A percentile compares a stretch with the other conserved stretches of the same genome.
Evolutionary conservation across 306 rosid genomes (phyloP).

Genomic region (Parietaria judaica): DNA sequence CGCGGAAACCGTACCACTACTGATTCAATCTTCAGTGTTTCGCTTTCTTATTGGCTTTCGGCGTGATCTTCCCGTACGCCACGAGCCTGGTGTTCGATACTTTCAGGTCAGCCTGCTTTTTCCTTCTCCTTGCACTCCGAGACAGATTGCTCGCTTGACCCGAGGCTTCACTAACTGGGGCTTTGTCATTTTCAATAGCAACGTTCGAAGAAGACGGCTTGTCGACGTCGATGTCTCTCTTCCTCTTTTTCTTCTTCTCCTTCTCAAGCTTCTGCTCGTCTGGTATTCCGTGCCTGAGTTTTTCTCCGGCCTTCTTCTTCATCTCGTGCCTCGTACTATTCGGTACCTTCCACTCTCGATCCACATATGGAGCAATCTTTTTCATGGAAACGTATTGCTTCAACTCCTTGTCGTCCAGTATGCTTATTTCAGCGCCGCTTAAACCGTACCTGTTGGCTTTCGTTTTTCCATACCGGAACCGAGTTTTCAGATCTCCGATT

Average conservation of each 20-base stretch:
- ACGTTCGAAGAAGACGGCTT: constrained; percentile 22
- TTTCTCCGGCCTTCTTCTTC: constrained; percentile 57
- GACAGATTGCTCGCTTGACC: constrained; percentile 33
- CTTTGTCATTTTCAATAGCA: constrained; percentile 23
- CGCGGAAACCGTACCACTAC: too few relatives aligned
- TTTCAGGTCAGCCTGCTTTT: constrained; percentile 25
- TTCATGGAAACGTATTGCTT: constrained; percentile 71
- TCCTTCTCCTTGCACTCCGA: constrained; percentile 57
- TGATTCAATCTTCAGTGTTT: constrained; percentile 24
- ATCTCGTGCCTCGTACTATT: constrained; percentile 44
- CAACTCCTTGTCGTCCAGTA: constrained; percentile 71
- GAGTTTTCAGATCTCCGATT: constrained; percentile 79
- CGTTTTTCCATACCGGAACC: constrained; percentile 84
- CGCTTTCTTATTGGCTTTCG: constrained; percentile 41
- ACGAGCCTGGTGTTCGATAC: constrained; percentile 31
- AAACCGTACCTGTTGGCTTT: constrained; percentile 62
- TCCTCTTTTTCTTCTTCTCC: constrained; percentile 27
- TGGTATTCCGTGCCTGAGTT: constrained; percentile 25
- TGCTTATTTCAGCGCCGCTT: constrained; percentile 40
- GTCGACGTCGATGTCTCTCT: constrained; percentile 25
- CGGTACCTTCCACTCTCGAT: constrained; percentile 73
- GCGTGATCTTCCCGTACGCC: constrained; percentile 41
- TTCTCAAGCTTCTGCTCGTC: constrained; percentile 24
- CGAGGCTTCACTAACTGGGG: constrained; percentile 23
- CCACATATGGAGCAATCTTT: constrained; percentile 74